phyloP scores from a whole-genome alignment of 139 green algal species.

The Auxenochlorella protothecoides region DNA sequence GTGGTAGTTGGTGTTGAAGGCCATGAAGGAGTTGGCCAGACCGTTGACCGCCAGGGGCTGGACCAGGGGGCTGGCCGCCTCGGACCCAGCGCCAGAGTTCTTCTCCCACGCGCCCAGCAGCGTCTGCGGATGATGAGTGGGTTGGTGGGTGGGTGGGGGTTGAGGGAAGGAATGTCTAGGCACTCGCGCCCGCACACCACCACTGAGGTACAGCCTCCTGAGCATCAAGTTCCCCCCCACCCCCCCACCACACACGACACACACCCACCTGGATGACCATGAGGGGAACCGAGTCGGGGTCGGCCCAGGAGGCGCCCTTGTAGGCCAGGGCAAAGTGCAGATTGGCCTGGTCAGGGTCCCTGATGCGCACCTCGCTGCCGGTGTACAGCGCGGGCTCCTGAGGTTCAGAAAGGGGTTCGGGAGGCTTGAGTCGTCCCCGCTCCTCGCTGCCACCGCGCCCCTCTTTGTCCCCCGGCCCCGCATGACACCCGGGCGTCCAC shows the following conservation, averaged over 20 bases:
- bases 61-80: constrained; percentile 42
- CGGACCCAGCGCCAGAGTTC: constrained; percentile 31
- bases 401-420: background rate
- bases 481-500: no score
- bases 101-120: constrained; percentile 64
- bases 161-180: background rate
- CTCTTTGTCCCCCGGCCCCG: no score
- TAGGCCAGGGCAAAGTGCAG: constrained; percentile 84
- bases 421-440: no score
- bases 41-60: constrained; percentile 74
- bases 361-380: constrained; percentile 87
- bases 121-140: constrained; percentile 22
- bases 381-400: constrained; percentile 87
- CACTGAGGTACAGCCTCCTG: background rate
- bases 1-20: constrained; percentile 96
- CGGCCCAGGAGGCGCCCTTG: constrained; percentile 84
- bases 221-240: background rate
- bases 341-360: constrained; percentile 73
- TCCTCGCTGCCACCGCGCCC: background rate
- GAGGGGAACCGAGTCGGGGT: constrained; percentile 90
- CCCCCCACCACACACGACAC: background rate
- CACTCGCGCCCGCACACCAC: background rate
- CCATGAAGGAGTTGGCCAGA: constrained; percentile 82
- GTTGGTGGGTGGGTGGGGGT: background rate
- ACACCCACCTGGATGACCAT: constrained; percentile 88